Evolutionary conservation across 257 asterid species (phyloP).

Genomic region (Agastache rugosa): DNA sequence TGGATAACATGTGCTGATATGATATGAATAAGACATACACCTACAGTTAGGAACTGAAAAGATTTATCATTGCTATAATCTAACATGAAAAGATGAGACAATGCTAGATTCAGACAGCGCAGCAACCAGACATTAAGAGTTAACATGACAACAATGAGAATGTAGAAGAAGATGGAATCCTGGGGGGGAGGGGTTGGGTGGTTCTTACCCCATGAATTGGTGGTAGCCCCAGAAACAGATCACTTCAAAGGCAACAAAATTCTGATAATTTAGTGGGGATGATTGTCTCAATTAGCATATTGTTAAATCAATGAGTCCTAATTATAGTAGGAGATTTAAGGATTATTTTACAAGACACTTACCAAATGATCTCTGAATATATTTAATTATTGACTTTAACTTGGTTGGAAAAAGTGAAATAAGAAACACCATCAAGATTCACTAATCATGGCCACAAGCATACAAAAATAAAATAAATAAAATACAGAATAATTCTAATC

Average conservation of each 20-base stretch:
- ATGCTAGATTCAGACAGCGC: conserved; percentile 1
- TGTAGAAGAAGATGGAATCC: neutral
- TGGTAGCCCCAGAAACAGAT: conserved; percentile 3
- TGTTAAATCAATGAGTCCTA: conserved; percentile 22
- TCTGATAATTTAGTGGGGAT: neutral
- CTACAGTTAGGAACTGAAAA: conserved; percentile 11
- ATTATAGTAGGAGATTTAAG: conserved; percentile 8
- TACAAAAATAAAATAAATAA: neutral
- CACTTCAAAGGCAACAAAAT: conserved; percentile 14
- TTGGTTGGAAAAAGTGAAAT: conserved; percentile 23
- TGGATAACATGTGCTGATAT: neutral
- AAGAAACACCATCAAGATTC: neutral
- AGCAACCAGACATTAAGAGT: neutral
- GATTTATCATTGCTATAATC: conserved; percentile 9
- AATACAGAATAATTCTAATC: neutral
- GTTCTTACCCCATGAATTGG: conserved; percentile 26
- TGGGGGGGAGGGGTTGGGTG: neutral
- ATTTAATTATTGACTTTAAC: conserved; percentile 34
- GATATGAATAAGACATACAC: conserved; percentile 1
- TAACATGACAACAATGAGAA: neutral
- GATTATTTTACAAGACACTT: neutral
- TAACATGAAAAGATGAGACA: conserved; percentile 9
- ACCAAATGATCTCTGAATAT: conserved; percentile 2
- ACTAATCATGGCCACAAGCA: conserved; percentile 17
- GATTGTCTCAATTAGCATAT: neutral